Evolutionary conservation across 371 early-diverging fungal genomes (phyloP).

Genomic region (Mucor circinelloides): DNA sequence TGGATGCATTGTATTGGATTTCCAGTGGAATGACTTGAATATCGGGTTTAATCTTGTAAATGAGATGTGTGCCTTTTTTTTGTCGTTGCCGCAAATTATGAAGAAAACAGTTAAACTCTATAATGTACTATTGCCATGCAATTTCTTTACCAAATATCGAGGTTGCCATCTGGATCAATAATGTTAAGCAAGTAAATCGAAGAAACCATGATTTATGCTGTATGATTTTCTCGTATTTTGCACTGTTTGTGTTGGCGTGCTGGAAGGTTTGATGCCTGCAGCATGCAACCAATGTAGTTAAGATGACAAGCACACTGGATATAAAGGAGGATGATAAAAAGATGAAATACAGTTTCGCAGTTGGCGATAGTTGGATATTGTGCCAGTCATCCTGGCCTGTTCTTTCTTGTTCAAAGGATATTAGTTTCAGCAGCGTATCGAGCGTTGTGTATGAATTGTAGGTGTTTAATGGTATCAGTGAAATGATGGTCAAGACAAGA

Average conservation of each 20-base stretch:
- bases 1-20: constrained; percentile 13
- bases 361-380: background rate
- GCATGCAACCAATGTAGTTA: constrained; percentile 13
- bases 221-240: background rate
- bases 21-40: constrained; percentile 11
- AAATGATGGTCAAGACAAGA: constrained; percentile 22
- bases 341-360: constrained; percentile 10
- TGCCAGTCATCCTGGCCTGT: constrained; percentile 8
- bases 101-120: background rate
- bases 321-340: constrained; percentile 15
- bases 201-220: constrained; percentile 20
- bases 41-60: constrained; percentile 17
- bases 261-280: constrained; percentile 3
- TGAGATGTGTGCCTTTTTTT: constrained; percentile 23
- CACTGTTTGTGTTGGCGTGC: background rate
- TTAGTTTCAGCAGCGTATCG: constrained; percentile 6
- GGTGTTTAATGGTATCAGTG: constrained; percentile 24
- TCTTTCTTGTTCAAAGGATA: constrained; percentile 13
- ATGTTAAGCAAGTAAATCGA: constrained; percentile 10
- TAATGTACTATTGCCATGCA: no score
- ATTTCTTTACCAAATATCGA: constrained; percentile 29
- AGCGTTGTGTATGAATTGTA: constrained; percentile 21
- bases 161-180: constrained; percentile 18
- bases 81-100: background rate
- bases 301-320: constrained; percentile 14